Percentiles rank a stretch among this genome's conserved stretches.
phyloP scores from a whole-genome alignment of 2,329 filamentous ascomycete species.

The Clonostachys chloroleuca region DNA sequence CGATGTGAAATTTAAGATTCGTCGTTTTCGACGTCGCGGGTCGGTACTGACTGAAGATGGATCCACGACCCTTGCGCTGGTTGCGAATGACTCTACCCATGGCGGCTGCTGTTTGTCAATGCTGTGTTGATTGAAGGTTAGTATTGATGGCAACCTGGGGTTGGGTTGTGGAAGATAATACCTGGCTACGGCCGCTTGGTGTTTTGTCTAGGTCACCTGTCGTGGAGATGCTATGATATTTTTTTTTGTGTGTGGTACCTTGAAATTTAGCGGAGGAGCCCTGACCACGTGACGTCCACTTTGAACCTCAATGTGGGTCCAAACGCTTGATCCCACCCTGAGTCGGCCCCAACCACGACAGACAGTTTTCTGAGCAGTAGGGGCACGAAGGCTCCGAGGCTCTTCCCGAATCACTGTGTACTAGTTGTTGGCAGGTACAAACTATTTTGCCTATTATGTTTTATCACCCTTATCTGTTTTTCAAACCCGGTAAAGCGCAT shows the following conservation, averaged over 20 bases:
- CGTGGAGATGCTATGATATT: conserved; percentile 17
- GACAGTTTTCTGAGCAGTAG: too few relatives aligned
- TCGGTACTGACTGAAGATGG: conserved; percentile 50
- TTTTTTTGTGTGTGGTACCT: conserved; percentile 30
- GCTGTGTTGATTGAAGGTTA: conserved; percentile 18
- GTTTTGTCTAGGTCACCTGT: conserved; percentile 25
- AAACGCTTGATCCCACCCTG: too few relatives aligned
- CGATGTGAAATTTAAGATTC: conserved; percentile 1
- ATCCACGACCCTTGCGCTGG: conserved; percentile 58
- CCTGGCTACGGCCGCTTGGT: conserved; percentile 34
- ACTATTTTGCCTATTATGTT: too few relatives aligned
- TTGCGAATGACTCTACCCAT: conserved; percentile 63
- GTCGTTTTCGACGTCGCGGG: conserved; percentile 4
- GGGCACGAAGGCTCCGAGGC: too few relatives aligned
- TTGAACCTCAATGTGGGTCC: too few relatives aligned
- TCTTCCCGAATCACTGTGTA: too few relatives aligned
- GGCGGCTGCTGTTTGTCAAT: conserved; percentile 20
- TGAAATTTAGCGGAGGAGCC: conserved; percentile 17
- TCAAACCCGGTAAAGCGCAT: too few relatives aligned
- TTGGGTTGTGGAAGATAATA: conserved; percentile 18
- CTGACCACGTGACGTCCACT: conserved; percentile 25
- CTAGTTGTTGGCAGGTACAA: too few relatives aligned
- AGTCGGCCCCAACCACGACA: too few relatives aligned
- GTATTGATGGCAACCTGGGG: conserved; percentile 14
- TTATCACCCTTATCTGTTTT: too few relatives aligned